Evolutionary conservation across 345 rosid species (phyloP).

Genomic region (Noccaea bulbosa): DNA sequence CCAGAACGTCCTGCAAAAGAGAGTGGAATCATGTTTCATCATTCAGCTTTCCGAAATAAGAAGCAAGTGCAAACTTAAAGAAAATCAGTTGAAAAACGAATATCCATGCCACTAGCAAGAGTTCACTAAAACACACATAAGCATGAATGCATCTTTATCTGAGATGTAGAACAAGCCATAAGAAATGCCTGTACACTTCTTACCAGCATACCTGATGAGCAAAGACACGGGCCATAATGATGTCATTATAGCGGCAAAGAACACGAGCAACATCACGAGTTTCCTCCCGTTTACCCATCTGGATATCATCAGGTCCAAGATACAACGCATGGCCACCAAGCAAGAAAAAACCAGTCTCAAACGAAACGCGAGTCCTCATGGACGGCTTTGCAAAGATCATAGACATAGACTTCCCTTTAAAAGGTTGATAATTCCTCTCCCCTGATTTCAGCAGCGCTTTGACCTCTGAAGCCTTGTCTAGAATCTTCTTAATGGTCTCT

Average conservation of each 20-base stretch:
- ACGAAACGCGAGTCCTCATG: conserved; percentile 95
- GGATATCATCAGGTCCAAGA: conserved; percentile 88
- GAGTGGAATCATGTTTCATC: conserved; percentile 15
- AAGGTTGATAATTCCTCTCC: conserved; percentile 74
- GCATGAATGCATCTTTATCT: not conserved
- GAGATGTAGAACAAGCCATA: not conserved
- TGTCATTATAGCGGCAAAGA: conserved; percentile 81
- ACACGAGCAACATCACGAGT: conserved; percentile 98
- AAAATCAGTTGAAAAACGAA: not conserved
- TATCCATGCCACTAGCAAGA: conserved; percentile 6
- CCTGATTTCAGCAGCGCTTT: conserved; percentile 87
- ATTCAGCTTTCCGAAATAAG: not conserved
- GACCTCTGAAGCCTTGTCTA: conserved; percentile 78
- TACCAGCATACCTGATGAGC: conserved; percentile 96
- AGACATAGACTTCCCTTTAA: conserved; percentile 92
- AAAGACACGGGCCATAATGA: conserved; percentile 94
- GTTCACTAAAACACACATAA: not conserved
- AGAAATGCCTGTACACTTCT: not conserved
- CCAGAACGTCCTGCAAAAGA: conserved; percentile 74
- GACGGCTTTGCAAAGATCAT: conserved; percentile 98
- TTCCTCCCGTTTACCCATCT: conserved; percentile 97
- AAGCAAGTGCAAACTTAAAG: not conserved
- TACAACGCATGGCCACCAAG: conserved; percentile 96
- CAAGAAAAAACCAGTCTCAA: conserved; percentile 93
- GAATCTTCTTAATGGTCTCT: conserved; percentile 65